Base-by-base conservation (phyloP, 371 early-diverging fungal genomes). In the Coemansia sp. region DNA sequence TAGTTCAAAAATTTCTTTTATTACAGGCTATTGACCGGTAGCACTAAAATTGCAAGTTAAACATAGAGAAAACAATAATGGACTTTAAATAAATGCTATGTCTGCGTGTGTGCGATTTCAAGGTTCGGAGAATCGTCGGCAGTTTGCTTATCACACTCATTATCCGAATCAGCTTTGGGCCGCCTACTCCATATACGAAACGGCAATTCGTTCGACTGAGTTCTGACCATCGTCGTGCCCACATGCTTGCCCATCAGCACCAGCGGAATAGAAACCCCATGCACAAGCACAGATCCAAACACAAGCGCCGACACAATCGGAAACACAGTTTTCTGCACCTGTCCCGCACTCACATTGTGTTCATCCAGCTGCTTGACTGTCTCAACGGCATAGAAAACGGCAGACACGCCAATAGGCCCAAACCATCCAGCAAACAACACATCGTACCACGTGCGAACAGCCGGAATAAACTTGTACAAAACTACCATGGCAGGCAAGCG, bases 341-440 rank as follows among this genome's bases (percentile, higher is more conserved):
- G 4, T 1, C 72, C 73, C 12, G 73, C 66, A 8, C 75, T 60
- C 9, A 83, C 78, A 14, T 74, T 62, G 47, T 81, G 65, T 9
- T 71, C 72, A 3, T 80, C 73, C 53, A 89, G 62, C 59, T 85
- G 71, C 50, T 83, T 82, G 37, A 86, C 85, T 3, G 90, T 87
- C 44, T 88, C 80, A 55, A 82, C 82, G 5, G 89, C 82, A 61
- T 90, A 88, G 68, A 87, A 98, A 2, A 98, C 82, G 1, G 98
- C 97, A 18, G 91, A 88, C 5, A 88, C 87, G 12, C 98, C 98
- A 58, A 98, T 91, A 1, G 99, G 99, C 3, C 97, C 99, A 75
- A 96, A 98, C 94, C 95, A 97, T 0, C 99, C 99, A 25, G 93
- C 90, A 79, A 97, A 97, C 3, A 94, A 72, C 0, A 93, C 94